Evolutionary conservation across 768 basidiomycete species (phyloP).

Genomic region (Hebeloma cylindrosporum): DNA sequence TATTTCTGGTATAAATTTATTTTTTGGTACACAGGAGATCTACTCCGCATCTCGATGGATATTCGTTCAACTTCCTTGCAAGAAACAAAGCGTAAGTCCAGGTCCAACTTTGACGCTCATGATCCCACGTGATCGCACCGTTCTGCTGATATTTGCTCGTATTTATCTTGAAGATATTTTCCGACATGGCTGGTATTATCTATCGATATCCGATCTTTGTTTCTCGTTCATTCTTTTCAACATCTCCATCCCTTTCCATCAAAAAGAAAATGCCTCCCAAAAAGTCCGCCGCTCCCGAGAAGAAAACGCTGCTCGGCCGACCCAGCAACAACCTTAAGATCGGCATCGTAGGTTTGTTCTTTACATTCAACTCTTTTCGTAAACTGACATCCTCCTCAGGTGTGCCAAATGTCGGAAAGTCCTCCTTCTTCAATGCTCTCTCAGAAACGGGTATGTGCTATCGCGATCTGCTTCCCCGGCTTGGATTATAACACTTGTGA

Average conservation of each 20-base stretch:
- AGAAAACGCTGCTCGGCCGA: constrained; percentile 84
- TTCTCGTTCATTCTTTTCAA: constrained; percentile 32
- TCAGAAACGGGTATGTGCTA: constrained; percentile 78
- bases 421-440: constrained; percentile 97
- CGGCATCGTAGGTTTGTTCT: constrained; percentile 90
- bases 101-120: too few species aligned
- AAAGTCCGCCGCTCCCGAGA: constrained; percentile 74
- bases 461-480: not conserved
- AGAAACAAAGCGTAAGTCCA: too few species aligned
- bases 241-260: constrained; percentile 34
- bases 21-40: too few species aligned
- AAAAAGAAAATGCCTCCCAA: constrained; percentile 90
- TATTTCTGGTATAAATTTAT: too few species aligned
- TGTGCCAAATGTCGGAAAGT: constrained; percentile 96
- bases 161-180: constrained; percentile 15
- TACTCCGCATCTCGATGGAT: too few species aligned
- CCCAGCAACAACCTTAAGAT: constrained; percentile 98
- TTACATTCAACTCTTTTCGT: constrained; percentile 14
- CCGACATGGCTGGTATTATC: constrained; percentile 25
- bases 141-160: constrained; percentile 17
- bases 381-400: constrained; percentile 43
- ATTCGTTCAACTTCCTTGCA: too few species aligned
- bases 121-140: constrained; percentile 12
- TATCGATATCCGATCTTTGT: constrained; percentile 22
- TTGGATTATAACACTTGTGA: constrained; percentile 14